A percentile compares a stretch with the other conserved stretches of the same genome.
Evolutionary conservation across 2,329 filamentous ascomycete genomes (phyloP).

Genomic region (Penicillium sp.): DNA sequence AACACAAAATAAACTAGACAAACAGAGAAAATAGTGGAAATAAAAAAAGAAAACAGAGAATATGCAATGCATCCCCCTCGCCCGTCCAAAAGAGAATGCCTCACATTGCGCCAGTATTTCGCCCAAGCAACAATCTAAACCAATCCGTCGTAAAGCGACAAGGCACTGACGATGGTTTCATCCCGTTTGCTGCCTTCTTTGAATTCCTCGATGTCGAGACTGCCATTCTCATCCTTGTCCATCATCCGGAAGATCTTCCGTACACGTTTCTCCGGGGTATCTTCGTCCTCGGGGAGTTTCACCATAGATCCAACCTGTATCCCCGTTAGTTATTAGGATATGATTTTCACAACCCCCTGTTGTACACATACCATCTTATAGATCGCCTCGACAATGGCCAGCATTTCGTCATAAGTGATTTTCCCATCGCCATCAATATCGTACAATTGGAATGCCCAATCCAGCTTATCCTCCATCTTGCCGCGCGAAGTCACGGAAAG

Average conservation of each 20-base stretch:
- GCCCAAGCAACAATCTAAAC: slow-evolving; percentile 56
- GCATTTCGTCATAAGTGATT: slow-evolving; percentile 99
- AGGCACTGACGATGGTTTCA: slow-evolving; percentile 95
- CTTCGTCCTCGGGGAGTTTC: slow-evolving; percentile 96
- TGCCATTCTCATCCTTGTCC: slow-evolving; percentile 99
- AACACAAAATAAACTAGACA: slow-evolving; percentile 1
- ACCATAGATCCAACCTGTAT: slow-evolving; percentile 94
- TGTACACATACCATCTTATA: slow-evolving; percentile 86
- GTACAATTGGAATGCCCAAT: slow-evolving; percentile 99
- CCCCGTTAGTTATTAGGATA: slow-evolving; percentile 9
- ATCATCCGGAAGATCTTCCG: slow-evolving; percentile 99
- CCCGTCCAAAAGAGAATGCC: slow-evolving; percentile 9
- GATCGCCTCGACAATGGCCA: slow-evolving; percentile 97
- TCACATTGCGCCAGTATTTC: slow-evolving; percentile 25
- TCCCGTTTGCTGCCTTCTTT: slow-evolving; percentile 99
- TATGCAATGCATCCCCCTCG: slow-evolving; percentile 9
- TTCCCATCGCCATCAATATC: slow-evolving; percentile 99
- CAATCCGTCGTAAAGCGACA: slow-evolving; percentile 93
- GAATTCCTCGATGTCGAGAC: slow-evolving; percentile 95
- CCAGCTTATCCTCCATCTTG: slow-evolving; percentile 98
- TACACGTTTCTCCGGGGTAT: slow-evolving; percentile 97
- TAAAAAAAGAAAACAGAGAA: background rate
- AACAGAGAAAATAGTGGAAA: background rate
- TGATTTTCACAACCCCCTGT: background rate
- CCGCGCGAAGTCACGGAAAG: slow-evolving; percentile 94